Base-by-base conservation (phyloP, 2,329 filamentous ascomycete species). In the Trichophyton benhamiae region DNA sequence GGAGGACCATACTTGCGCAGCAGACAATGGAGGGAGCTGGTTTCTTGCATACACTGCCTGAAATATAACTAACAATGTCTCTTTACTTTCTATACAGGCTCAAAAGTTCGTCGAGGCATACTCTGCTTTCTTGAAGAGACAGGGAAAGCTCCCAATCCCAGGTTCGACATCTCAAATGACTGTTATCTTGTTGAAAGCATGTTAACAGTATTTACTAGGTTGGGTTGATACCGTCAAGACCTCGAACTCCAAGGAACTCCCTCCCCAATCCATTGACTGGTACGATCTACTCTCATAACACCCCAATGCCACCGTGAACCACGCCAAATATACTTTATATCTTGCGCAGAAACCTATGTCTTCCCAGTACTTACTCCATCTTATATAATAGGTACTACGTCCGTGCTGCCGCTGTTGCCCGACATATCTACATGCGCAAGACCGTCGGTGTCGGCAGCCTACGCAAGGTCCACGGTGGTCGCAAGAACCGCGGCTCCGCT, bases 201-300 rank as follows among this genome's bases (percentile, higher is more conserved):
- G 22, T 20, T 44, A 52, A 25, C 17, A n/a, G 30, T 33, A 11
- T 33, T 22, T 62, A 44, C 48, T 61, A 95, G 91, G 90, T 83
- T 97, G 92, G 92, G 92, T 96, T 79, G 94, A 99, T 78, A 96
- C 92, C 75, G 94, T 97, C 82, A 99, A 99, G 88, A 96, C 92
- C 72, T 92, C 90, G 74, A 84, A 87, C 77, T 88, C 88, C 78
- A 96, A 96, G 82, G 94, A 99, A 84, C 88, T 99, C 72, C 92
- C 92, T 75, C 94, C 92, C 75, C 91, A 97, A 86, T 88, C 91
- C 79, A 89, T 91, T 77, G 94, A 99, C 85, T 99, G 94, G 94
- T 95, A 86, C 83, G 89, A 57, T 52, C 55, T 38, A 36, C 25
- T 13, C 17, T 44, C 30, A 59, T 61, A 27, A 25, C 42, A 44